phyloP scores from a whole-genome alignment of 2,329 filamentous ascomycete species.

The Harringtonia aguacate region DNA sequence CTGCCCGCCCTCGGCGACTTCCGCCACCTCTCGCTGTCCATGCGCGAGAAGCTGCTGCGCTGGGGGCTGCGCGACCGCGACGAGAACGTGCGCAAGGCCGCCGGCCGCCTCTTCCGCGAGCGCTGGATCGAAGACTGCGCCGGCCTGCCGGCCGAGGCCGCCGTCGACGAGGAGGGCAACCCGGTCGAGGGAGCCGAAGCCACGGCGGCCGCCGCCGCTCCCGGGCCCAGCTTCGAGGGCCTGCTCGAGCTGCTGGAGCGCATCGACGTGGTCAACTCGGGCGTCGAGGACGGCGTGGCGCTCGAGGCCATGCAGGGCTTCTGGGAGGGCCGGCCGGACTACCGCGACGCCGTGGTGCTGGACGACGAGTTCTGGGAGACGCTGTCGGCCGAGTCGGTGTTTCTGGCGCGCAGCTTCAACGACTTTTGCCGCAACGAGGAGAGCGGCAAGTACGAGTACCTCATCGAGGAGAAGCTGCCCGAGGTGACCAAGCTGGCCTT shows the following conservation, averaged over 20 bases:
- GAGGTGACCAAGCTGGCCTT: slow-evolving; percentile 88
- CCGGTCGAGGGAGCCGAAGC: slow-evolving; percentile 39
- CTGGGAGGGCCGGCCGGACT: slow-evolving; percentile 86
- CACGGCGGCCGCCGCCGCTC: background rate
- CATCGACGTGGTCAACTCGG: slow-evolving; percentile 86
- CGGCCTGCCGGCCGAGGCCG: slow-evolving; percentile 47
- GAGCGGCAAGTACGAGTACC: slow-evolving; percentile 61
- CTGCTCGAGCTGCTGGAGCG: slow-evolving; percentile 85
- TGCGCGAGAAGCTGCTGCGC: slow-evolving; percentile 88
- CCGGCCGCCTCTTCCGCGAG: slow-evolving; percentile 80
- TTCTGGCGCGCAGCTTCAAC: slow-evolving; percentile 87
- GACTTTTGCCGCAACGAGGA: slow-evolving; percentile 74
- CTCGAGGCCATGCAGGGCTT: slow-evolving; percentile 92
- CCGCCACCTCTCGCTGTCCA: slow-evolving; percentile 80
- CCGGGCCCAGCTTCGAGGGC: slow-evolving; percentile 62
- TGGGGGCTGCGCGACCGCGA: slow-evolving; percentile 94
- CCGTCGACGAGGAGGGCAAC: slow-evolving; percentile 24
- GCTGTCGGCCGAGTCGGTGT: slow-evolving; percentile 74
- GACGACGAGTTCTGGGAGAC: slow-evolving; percentile 72
- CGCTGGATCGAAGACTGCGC: slow-evolving; percentile 98
- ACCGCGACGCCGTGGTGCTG: slow-evolving; percentile 61
- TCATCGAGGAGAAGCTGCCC: slow-evolving; percentile 87
- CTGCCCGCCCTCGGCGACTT: slow-evolving; percentile 89
- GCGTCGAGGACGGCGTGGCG: slow-evolving; percentile 80
- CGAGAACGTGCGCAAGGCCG: slow-evolving; percentile 85